Evolutionary conservation across 805 yeast species (phyloP).

Genomic region (Pichia insulana): DNA sequence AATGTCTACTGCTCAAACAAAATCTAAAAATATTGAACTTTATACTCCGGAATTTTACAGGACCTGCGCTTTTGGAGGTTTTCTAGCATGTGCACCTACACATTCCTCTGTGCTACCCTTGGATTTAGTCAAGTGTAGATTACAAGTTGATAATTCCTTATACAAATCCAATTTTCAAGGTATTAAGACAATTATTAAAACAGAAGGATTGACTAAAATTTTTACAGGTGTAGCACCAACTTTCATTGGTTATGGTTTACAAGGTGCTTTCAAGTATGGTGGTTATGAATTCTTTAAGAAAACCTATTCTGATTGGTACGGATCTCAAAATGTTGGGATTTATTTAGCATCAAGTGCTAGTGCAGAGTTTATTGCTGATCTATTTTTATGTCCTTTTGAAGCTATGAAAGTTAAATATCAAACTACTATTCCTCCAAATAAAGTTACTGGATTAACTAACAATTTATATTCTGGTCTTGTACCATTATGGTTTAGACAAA

Average conservation of each 20-base stretch:
- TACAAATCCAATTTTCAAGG: conserved; percentile 77
- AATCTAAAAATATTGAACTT: conserved; percentile 34
- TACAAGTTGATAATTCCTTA: conserved; percentile 71
- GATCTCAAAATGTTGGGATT: conserved; percentile 63
- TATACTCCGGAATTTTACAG: conserved; percentile 56
- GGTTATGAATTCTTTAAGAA: conserved; percentile 87
- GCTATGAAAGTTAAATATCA: conserved; percentile 92
- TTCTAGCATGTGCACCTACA: conserved; percentile 92
- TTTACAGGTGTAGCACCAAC: conserved; percentile 92
- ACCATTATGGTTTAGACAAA: conserved; percentile 94
- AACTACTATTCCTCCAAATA: conserved; percentile 80
- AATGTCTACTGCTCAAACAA: not conserved
- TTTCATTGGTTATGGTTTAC: conserved; percentile 83
- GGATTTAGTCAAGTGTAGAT: conserved; percentile 87
- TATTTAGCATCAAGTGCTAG: conserved; percentile 82
- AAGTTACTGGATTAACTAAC: conserved; percentile 55
- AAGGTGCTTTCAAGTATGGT: conserved; percentile 97
- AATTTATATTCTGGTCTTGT: conserved; percentile 74
- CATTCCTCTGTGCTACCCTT: conserved; percentile 90
- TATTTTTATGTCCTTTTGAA: conserved; percentile 87
- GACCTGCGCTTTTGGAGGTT: conserved; percentile 73
- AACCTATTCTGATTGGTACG: conserved; percentile 58
- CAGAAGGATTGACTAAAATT: conserved; percentile 67
- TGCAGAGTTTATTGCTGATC: conserved; percentile 90
- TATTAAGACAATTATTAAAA: conserved; percentile 63